phyloP scores from a whole-genome alignment of 139 green algal genomes.

The Micromonas pusilla region DNA sequence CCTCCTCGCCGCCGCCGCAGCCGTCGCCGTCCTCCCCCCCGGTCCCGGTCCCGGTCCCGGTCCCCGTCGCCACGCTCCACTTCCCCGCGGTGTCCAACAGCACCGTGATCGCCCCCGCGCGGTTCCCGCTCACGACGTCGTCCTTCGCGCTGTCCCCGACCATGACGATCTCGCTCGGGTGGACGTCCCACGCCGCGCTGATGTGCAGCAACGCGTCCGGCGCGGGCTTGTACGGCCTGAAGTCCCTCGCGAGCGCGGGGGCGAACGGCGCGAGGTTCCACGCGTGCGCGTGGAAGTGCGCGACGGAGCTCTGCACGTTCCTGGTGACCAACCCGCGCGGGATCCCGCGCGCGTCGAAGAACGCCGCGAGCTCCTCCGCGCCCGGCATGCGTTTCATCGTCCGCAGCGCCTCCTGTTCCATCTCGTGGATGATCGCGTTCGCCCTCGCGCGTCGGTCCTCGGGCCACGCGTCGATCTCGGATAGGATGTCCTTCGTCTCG shows the following conservation, averaged over 20 bases:
- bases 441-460: background rate
- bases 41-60: background rate
- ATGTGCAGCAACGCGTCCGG: slow-evolving; percentile 31
- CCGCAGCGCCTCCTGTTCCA: slow-evolving; percentile 21
- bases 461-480: slow-evolving; percentile 14
- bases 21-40: background rate
- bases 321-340: slow-evolving; percentile 26
- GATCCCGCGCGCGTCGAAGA: slow-evolving; percentile 16
- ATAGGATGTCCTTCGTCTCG: slow-evolving; percentile 17
- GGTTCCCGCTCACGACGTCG: slow-evolving; percentile 30
- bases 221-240: slow-evolving; percentile 27
- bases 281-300: slow-evolving; percentile 16
- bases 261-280: slow-evolving; percentile 20
- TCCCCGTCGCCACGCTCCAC: background rate
- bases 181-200: slow-evolving; percentile 7
- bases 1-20: background rate
- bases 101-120: slow-evolving; percentile 27
- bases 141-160: slow-evolving; percentile 30
- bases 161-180: slow-evolving; percentile 25
- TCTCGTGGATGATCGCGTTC: slow-evolving; percentile 28
- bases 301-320: slow-evolving; percentile 23
- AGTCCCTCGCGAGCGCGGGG: slow-evolving; percentile 14
- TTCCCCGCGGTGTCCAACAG: slow-evolving; percentile 18
- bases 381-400: slow-evolving; percentile 27
- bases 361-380: background rate